Evolutionary conservation across 768 basidiomycete species (phyloP).

Genomic region (Mycena pura): DNA sequence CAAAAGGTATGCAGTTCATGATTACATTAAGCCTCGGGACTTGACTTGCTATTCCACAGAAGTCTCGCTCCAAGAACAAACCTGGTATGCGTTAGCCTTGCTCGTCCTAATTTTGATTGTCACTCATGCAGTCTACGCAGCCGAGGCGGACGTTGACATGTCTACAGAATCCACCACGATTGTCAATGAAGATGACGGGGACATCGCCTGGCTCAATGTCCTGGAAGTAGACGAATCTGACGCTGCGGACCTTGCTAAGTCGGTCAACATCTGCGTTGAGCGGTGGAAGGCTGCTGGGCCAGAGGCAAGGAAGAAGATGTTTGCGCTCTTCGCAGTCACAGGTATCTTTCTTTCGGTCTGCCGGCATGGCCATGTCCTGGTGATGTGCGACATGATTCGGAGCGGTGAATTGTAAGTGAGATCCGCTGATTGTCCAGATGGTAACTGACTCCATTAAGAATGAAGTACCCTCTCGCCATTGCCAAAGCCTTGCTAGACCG

Average conservation of each 20-base stretch:
- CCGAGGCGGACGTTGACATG: too few relatives aligned
- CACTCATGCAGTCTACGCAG: too few relatives aligned
- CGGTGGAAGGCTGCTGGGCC: conserved; percentile 20
- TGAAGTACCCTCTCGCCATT: conserved; percentile 36
- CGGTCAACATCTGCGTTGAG: conserved; percentile 26
- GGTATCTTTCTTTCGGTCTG: conserved; percentile 37
- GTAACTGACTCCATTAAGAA: conserved; percentile 13
- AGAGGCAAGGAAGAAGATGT: conserved; percentile 32
- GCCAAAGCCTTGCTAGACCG: conserved; percentile 20
- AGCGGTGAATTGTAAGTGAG: conserved; percentile 35
- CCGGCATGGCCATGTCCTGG: conserved; percentile 34
- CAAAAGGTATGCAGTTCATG: neutral
- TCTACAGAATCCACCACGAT: neutral
- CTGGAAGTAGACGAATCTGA: conserved; percentile 18
- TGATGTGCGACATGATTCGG: conserved; percentile 34
- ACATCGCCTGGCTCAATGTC: conserved; percentile 26
- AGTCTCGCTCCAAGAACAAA: too few relatives aligned
- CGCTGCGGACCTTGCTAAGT: conserved; percentile 8
- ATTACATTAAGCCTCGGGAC: too few relatives aligned
- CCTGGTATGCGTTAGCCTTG: too few relatives aligned
- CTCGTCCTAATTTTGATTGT: too few relatives aligned
- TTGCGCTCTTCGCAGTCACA: conserved; percentile 29
- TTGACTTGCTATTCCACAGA: too few relatives aligned
- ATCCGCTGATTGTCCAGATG: neutral
- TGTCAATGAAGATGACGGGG: neutral